phyloP scores from a whole-genome alignment of 495 filamentous ascomycete genomes.

The Penicillium bovifimosum region DNA sequence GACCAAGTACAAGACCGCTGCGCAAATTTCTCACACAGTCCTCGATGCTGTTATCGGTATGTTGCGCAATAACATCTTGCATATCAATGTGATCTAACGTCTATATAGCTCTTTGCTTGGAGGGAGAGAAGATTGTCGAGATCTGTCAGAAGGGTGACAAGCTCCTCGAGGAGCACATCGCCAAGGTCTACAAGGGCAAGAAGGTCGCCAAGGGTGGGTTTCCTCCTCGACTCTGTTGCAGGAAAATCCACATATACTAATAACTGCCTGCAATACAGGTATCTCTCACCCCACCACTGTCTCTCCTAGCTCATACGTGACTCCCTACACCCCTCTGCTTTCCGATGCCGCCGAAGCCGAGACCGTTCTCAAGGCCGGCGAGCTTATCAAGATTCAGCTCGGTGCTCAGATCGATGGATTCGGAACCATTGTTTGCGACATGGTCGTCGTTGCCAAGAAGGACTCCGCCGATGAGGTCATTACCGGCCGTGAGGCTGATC shows the following conservation, averaged over 20 bases:
- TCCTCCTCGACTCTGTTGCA: not conserved
- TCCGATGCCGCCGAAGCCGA: slow-evolving; percentile 81
- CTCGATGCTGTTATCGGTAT: slow-evolving; percentile 73
- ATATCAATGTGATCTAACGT: slow-evolving; percentile 18
- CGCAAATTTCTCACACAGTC: slow-evolving; percentile 89
- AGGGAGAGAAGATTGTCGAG: slow-evolving; percentile 84
- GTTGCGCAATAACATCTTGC: slow-evolving; percentile 10
- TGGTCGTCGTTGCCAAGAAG: slow-evolving; percentile 62
- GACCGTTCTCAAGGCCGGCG: slow-evolving; percentile 69
- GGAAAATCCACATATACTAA: slow-evolving; percentile 12
- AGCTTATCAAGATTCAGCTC: slow-evolving; percentile 91
- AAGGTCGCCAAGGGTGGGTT: slow-evolving; percentile 80
- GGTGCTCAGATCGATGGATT: slow-evolving; percentile 98
- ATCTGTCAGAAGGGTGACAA: slow-evolving; percentile 94
- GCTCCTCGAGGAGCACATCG: slow-evolving; percentile 85
- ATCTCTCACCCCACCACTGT: slow-evolving; percentile 92
- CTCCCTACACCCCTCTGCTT: slow-evolving; percentile 88
- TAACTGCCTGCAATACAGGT: slow-evolving; percentile 37
- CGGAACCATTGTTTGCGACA: slow-evolving; percentile 93
- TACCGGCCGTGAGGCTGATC: slow-evolving; percentile 71
- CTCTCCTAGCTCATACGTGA: slow-evolving; percentile 90
- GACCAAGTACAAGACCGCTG: slow-evolving; percentile 98
- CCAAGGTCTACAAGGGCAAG: slow-evolving; percentile 97
- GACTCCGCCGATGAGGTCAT: slow-evolving; percentile 53
- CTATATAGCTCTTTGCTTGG: slow-evolving; percentile 61